These are phyloP conservation scores for Plasmodium vinckei DNA, from an alignment of 169 alveolate species.

Conservation along the genomic window DNA sequence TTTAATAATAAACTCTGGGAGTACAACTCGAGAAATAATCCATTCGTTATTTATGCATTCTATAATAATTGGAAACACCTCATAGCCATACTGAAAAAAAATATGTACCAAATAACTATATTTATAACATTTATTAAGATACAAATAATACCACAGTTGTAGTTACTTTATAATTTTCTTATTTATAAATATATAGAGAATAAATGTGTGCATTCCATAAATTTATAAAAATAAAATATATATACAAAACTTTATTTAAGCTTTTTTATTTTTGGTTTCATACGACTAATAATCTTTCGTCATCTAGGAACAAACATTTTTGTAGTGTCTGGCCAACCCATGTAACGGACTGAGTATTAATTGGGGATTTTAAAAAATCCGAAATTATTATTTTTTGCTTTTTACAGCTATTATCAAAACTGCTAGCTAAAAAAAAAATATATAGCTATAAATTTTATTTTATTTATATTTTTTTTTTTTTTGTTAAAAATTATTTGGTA, in stretches of 20 bases:
- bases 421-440: constrained; percentile 28
- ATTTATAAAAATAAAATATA: background rate
- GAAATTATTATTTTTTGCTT: constrained; percentile 64
- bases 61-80: constrained; percentile 53
- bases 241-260: background rate
- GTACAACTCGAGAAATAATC: constrained; percentile 50
- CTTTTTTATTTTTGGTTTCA: background rate
- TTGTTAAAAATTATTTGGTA: background rate
- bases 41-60: constrained; percentile 46
- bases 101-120: background rate
- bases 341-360: constrained; percentile 38
- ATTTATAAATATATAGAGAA: background rate
- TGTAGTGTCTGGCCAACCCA: constrained; percentile 73
- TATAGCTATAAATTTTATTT: background rate
- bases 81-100: constrained; percentile 62
- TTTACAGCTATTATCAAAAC: constrained; percentile 30
- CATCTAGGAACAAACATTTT: constrained; percentile 41
- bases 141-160: no score
- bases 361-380: constrained; percentile 31
- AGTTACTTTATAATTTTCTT: background rate
- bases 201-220: no score
- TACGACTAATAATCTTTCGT: constrained; percentile 52
- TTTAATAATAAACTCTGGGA: constrained; percentile 64
- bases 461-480: background rate
- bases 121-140: no score